phyloP scores from a whole-genome alignment of 2,329 filamentous ascomycete genomes.

The Xylariaceae sp. region DNA sequence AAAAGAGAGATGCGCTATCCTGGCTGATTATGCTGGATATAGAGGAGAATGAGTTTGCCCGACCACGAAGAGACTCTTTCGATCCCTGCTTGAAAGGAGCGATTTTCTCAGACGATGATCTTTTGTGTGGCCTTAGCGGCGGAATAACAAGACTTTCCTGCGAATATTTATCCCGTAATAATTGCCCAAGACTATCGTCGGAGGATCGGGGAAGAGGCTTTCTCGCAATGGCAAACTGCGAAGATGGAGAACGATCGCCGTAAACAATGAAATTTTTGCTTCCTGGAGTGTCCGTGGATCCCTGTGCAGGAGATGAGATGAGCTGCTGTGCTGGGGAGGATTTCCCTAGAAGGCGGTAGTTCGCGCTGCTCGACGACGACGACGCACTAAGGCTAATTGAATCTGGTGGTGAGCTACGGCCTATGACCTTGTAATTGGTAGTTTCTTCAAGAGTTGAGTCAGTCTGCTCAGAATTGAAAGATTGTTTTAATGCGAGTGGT shows the following conservation, averaged over 20 bases:
- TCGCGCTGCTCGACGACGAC: conserved; percentile 49
- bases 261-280: conserved; percentile 57
- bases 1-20: conserved; percentile 46
- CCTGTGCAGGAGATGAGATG: conserved; percentile 40
- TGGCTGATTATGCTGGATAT: conserved; percentile 57
- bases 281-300: conserved; percentile 38
- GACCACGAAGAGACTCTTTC: conserved; percentile 55
- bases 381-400: conserved; percentile 46
- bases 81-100: conserved; percentile 55
- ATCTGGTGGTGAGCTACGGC: conserved; percentile 49
- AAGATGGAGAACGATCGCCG: conserved; percentile 47
- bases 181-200: conserved; percentile 38
- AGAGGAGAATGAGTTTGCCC: conserved; percentile 55
- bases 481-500: conserved; percentile 39
- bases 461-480: conserved; percentile 44
- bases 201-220: conserved; percentile 36
- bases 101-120: conserved; percentile 51
- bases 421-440: conserved; percentile 59
- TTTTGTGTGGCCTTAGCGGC: conserved; percentile 53
- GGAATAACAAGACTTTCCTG: conserved; percentile 63
- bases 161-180: conserved; percentile 53
- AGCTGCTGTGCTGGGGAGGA: conserved; percentile 51
- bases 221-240: conserved; percentile 39
- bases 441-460: conserved; percentile 49
- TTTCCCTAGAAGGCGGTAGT: conserved; percentile 55